These are phyloP conservation scores for Phytophthora cactorum DNA, from an alignment of 352 stramenopile species.

Conservation along the genomic window DNA sequence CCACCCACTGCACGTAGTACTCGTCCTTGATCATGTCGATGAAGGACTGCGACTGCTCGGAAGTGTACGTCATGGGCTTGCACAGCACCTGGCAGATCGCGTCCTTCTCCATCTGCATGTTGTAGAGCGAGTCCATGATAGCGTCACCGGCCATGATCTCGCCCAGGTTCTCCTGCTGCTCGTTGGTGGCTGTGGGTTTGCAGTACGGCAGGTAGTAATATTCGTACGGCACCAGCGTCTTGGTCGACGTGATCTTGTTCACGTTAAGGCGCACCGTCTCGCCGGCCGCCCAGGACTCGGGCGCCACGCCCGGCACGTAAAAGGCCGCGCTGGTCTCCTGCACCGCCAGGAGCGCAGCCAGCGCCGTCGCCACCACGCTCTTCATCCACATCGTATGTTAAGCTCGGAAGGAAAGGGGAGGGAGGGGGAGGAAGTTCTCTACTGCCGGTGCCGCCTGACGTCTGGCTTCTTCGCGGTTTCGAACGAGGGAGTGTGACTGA, in stretches of 20 bases:
- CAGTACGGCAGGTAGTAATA: conserved; percentile 99
- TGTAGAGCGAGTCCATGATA: conserved; percentile 93
- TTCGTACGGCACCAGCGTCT: conserved; percentile 98
- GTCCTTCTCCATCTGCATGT: conserved; percentile 91
- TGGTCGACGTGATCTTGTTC: conserved; percentile 98
- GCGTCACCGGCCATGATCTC: conserved; percentile 93
- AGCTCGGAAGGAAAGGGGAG: conserved; percentile 4
- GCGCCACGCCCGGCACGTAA: conserved; percentile 87
- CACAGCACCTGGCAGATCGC: conserved; percentile 91
- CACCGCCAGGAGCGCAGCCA: conserved; percentile 30
- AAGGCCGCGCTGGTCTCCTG: conserved; percentile 60
- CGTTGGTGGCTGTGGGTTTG: conserved; percentile 77
- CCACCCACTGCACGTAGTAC: conserved; percentile 95
- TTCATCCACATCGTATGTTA: conserved; percentile 40
- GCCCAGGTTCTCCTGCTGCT: conserved; percentile 92
- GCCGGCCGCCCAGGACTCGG: conserved; percentile 80
- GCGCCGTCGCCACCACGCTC: conserved; percentile 32
- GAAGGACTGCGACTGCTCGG: conserved; percentile 83
- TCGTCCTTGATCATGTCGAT: conserved; percentile 94
- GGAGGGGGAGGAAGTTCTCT: conserved; percentile 8
- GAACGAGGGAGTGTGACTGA: conserved; percentile 19
- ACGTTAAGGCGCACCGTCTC: conserved; percentile 94
- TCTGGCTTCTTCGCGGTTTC: conserved; percentile 32
- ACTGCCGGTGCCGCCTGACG: conserved; percentile 11
- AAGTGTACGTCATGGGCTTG: conserved; percentile 84